Evolutionary conservation across 2,329 filamentous ascomycete genomes (phyloP).

Genomic region (Pestalotiopsis sp.): DNA sequence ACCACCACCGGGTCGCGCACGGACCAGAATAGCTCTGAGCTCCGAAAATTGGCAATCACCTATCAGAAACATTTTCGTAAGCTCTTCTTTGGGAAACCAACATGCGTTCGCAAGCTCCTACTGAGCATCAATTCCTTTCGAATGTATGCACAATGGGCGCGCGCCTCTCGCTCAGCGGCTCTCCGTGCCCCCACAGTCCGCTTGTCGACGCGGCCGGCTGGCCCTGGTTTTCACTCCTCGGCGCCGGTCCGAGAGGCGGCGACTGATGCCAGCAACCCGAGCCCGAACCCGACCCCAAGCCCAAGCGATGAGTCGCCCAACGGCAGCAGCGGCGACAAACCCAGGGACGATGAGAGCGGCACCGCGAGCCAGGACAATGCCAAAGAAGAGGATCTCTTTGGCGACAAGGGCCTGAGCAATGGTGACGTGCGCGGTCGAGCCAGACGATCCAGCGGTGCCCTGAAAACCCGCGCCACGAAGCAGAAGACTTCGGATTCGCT

Average conservation of each 20-base stretch:
- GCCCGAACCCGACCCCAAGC: neutral
- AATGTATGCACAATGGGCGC: constrained; percentile 32
- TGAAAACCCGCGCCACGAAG: constrained; percentile 23
- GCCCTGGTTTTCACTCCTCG: constrained; percentile 26
- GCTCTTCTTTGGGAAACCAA: constrained; percentile 7
- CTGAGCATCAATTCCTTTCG: constrained; percentile 30
- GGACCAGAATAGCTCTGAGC: neutral
- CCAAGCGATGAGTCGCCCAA: constrained; percentile 18
- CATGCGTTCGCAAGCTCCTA: constrained; percentile 31
- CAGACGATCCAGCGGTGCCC: constrained; percentile 19
- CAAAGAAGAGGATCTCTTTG: constrained; percentile 22
- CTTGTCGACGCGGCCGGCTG: constrained; percentile 15
- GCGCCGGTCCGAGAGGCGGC: constrained; percentile 17
- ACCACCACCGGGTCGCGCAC: neutral
- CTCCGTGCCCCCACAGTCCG: constrained; percentile 18
- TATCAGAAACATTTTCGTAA: neutral
- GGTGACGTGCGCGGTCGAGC: constrained; percentile 27
- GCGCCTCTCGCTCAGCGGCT: constrained; percentile 31
- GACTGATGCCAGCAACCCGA: constrained; percentile 14
- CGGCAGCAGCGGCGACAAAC: constrained; percentile 24
- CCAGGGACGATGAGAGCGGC: constrained; percentile 10
- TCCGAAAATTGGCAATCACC: neutral
- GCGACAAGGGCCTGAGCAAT: constrained; percentile 20
- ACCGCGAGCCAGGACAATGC: constrained; percentile 12
- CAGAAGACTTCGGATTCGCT: constrained; percentile 40